A percentile compares a stretch with the other conserved stretches of the same genome.
Evolutionary conservation across 129 eudicot species (phyloP).

Genomic region (Glebionis coronaria): DNA sequence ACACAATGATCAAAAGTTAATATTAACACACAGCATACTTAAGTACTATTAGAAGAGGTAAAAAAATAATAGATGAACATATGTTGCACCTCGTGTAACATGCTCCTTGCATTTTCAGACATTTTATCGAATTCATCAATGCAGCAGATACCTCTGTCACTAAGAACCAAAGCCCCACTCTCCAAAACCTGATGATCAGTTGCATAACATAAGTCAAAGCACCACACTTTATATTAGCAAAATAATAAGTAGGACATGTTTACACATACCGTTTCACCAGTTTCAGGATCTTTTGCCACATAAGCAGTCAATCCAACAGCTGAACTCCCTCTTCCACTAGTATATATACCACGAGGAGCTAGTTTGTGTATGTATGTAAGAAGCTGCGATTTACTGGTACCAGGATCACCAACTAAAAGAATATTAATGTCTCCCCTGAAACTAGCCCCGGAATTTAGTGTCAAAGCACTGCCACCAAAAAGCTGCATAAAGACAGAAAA

Average conservation of each 20-base stretch:
- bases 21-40: conserved; percentile 3
- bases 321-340: conserved; percentile 98
- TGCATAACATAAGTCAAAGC: conserved; percentile 4
- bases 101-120: conserved; percentile 98
- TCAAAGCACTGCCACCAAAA: conserved; percentile 96
- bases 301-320: conserved; percentile 99
- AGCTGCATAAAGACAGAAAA: conserved; percentile 45
- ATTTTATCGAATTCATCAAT: conserved; percentile 96
- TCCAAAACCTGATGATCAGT: conserved; percentile 67
- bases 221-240: conserved; percentile 2
- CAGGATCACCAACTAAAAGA: conserved; percentile 98
- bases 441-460: conserved; percentile 76
- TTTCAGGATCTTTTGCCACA: conserved; percentile 95
- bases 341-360: conserved; percentile 97
- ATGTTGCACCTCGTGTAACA: conserved; percentile 85
- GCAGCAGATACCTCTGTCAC: conserved; percentile 97
- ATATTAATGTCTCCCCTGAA: conserved; percentile 96
- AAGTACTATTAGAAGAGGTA: background rate
- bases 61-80: background rate
- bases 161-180: conserved; percentile 96
- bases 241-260: background rate
- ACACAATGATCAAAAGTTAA: conserved; percentile 6
- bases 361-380: conserved; percentile 93
- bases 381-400: conserved; percentile 97
- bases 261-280: conserved; percentile 97